Conservation (phyloP, 345 rosid genomes). For the Geranium rotundifolium region DNA sequence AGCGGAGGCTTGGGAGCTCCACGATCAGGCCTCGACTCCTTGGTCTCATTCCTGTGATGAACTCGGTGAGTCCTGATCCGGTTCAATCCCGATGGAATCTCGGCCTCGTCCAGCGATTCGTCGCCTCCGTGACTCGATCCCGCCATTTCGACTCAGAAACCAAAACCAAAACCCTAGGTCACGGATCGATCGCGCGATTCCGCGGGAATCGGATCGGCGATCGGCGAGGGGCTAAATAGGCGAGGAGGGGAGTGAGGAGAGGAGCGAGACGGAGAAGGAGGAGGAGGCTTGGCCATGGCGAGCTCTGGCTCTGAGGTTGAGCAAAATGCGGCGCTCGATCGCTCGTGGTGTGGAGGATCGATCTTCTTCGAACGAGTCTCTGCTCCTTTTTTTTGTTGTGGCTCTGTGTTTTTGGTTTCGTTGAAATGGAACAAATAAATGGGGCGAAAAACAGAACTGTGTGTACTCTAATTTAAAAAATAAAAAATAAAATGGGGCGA, state of each 20-base stretch:
- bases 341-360: no score
- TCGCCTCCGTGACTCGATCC: not conserved
- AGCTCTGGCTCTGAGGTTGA: not conserved
- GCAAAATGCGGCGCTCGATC: no score
- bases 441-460: no score
- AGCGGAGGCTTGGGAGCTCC: conserved; percentile 34
- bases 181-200: not conserved
- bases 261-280: not conserved
- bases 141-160: not conserved
- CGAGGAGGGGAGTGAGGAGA: not conserved
- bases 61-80: conserved; percentile 59
- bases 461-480: no score
- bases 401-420: no score
- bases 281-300: not conserved
- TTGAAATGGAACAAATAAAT: no score
- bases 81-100: conserved; percentile 66
- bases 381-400: no score
- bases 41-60: conserved; percentile 20
- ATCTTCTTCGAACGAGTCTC: no score
- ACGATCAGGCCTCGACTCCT: conserved; percentile 14
- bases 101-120: conserved; percentile 1
- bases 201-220: not conserved
- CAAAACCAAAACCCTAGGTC: not conserved
- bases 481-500: no score
- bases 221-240: not conserved